These are phyloP conservation scores for Stagonosporopsis vannaccii DNA, from an alignment of 2,329 filamentous ascomycete genomes.

Conservation along the genomic window DNA sequence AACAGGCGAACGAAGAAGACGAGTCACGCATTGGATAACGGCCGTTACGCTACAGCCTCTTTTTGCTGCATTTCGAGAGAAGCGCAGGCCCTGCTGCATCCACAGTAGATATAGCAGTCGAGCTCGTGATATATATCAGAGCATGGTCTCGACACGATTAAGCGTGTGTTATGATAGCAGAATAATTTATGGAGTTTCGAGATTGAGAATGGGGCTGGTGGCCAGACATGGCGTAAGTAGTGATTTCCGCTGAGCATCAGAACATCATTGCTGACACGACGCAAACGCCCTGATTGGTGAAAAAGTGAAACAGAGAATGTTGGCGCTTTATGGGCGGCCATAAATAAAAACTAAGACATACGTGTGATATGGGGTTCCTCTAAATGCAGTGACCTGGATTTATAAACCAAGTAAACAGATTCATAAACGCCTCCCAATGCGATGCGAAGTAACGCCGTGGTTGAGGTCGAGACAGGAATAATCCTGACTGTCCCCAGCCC, in stretches of 20 bases:
- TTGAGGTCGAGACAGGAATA: not conserved
- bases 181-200: slow-evolving; percentile 17
- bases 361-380: not conserved
- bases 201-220: not conserved
- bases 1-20: not conserved
- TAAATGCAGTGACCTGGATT: slow-evolving; percentile 1
- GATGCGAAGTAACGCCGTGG: slow-evolving; percentile 21
- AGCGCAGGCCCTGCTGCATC: not conserved
- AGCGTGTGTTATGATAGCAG: slow-evolving; percentile 11
- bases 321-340: not conserved
- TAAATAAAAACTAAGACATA: not conserved
- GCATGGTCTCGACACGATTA: slow-evolving; percentile 10
- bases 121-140: slow-evolving; percentile 3
- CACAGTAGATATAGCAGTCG: slow-evolving; percentile 14
- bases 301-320: not conserved
- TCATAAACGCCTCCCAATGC: slow-evolving; percentile 28
- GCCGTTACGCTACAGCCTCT: not conserved
- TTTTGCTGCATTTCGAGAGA: slow-evolving; percentile 1
- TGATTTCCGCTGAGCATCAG: not conserved
- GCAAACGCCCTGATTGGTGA: not conserved
- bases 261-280: not conserved
- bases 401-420: not conserved
- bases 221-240: not conserved
- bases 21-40: slow-evolving; percentile 18
- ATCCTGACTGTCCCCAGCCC: slow-evolving; percentile 11